Base-by-base conservation (phyloP, 1,139 yeast genomes). In the Chernovozyma sophiae-reginae region DNA sequence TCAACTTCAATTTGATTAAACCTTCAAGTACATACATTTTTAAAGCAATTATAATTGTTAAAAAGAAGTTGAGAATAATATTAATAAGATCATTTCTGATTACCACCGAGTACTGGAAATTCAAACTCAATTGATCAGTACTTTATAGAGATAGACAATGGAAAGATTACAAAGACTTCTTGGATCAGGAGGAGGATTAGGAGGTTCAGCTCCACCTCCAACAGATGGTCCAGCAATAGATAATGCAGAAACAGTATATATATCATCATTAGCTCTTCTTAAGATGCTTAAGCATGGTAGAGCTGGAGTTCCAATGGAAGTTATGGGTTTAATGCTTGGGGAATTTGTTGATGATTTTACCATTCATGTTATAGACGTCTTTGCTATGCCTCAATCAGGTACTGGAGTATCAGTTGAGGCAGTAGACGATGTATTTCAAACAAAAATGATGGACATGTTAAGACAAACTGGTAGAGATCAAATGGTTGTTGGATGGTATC, bases 261-360 rank as follows among this genome's bases (percentile, higher is more conserved):
- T 94, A 42, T 92, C 98, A 26, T 89, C 97, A 27, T 74, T 94
- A 52, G 99, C 99, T 2, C 69, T 94, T 41, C 72, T 94, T 45
- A 94, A 94, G 63, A 92, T 92, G 98, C 77, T 92, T 56, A 92
- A 90, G 62, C 98, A 92, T 58, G 97, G 98, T 32, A 76, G 97
- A 55, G 97, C 98, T 1, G 99, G 99, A 56, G 98, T 94, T 38
- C 99, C 99, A 14, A 94, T 94, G 99, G 99, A 94, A 68, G 99
- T 94, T 35, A 94, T 94, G 99, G 99, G 99, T 3, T 74, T 94
- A 47, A 94, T 94, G 99, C 77, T 94, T 51, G 99, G 99, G 35
- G 97, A 92, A 52, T 90, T 92, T 63, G 95, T 94, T 20, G 98
- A 94, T 60, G 98, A 94, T 45, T 92, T 86, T 64, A 94, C 98